Evolutionary conservation across 2,329 filamentous ascomycete genomes (phyloP).

Genomic region (Blastomyces gilchristii): DNA sequence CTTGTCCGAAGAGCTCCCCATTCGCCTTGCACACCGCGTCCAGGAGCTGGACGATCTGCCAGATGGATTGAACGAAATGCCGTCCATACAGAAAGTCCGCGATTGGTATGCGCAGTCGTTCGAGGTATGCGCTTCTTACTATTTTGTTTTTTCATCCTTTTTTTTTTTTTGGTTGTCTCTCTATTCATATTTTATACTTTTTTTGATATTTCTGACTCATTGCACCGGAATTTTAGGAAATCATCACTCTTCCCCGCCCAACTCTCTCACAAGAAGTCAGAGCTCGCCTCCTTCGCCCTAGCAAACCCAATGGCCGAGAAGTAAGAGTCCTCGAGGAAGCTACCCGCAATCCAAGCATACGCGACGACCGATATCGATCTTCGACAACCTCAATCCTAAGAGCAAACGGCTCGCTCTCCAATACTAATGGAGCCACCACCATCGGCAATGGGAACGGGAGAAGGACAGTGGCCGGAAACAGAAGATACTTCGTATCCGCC

Average conservation of each 20-base stretch:
- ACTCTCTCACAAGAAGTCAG: constrained; percentile 64
- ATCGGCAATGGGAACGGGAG: constrained; percentile 41
- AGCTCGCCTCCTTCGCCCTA: constrained; percentile 56
- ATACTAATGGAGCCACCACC: constrained; percentile 23
- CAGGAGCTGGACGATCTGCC: constrained; percentile 86
- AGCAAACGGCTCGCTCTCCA: constrained; percentile 40
- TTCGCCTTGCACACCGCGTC: constrained; percentile 89
- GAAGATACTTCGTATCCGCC: constrained; percentile 83
- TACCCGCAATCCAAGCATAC: constrained; percentile 81
- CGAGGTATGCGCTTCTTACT: constrained; percentile 54
- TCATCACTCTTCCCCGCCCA: constrained; percentile 74
- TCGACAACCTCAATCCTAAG: constrained; percentile 24
- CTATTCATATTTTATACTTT: constrained; percentile 3
- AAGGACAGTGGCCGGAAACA: constrained; percentile 42
- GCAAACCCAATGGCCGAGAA: constrained; percentile 44
- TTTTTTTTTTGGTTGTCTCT: neutral
- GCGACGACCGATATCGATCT: constrained; percentile 66
- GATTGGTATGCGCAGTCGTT: constrained; percentile 99
- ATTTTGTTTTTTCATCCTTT: constrained; percentile 9
- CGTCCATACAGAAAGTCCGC: constrained; percentile 85
- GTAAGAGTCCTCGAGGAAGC: constrained; percentile 66
- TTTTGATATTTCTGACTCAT: constrained; percentile 18
- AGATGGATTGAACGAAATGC: constrained; percentile 96
- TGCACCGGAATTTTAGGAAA: constrained; percentile 50
- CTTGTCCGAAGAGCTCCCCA: constrained; percentile 93